These are phyloP conservation scores for Onygenales sp. DNA, from an alignment of 2,329 filamentous ascomycete genomes.

Conservation along the genomic window DNA sequence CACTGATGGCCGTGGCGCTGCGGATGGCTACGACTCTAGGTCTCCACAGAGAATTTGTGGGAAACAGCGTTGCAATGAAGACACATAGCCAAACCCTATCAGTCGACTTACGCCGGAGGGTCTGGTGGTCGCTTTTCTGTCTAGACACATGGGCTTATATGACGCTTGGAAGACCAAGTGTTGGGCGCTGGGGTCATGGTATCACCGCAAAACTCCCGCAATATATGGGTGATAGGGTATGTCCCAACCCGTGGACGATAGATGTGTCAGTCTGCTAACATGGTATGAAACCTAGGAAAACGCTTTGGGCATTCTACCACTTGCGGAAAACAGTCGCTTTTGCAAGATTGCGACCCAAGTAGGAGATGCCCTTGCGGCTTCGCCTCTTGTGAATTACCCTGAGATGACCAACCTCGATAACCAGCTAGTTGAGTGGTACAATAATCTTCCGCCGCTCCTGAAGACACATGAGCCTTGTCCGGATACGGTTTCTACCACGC, in stretches of 20 bases:
- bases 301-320: slow-evolving; percentile 56
- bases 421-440: slow-evolving; percentile 64
- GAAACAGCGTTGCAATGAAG: slow-evolving; percentile 33
- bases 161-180: slow-evolving; percentile 60
- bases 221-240: slow-evolving; percentile 30
- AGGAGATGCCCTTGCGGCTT: slow-evolving; percentile 63
- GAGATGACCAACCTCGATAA: slow-evolving; percentile 59
- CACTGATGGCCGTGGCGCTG: slow-evolving; percentile 60
- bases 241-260: background rate
- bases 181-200: slow-evolving; percentile 58
- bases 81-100: slow-evolving; percentile 41
- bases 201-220: slow-evolving; percentile 57
- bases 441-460: slow-evolving; percentile 57
- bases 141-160: slow-evolving; percentile 66
- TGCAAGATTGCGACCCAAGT: slow-evolving; percentile 70
- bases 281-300: slow-evolving; percentile 38
- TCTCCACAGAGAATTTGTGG: slow-evolving; percentile 55
- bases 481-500: slow-evolving; percentile 58
- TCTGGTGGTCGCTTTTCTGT: slow-evolving; percentile 68
- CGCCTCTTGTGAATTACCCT: slow-evolving; percentile 55
- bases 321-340: slow-evolving; percentile 69
- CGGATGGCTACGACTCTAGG: slow-evolving; percentile 67
- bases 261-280: slow-evolving; percentile 21
- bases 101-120: slow-evolving; percentile 54
- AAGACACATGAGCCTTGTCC: slow-evolving; percentile 58